These are phyloP conservation scores for Begonia peltatifolia DNA, from an alignment of 306 rosid genomes.

Conservation along the genomic window DNA sequence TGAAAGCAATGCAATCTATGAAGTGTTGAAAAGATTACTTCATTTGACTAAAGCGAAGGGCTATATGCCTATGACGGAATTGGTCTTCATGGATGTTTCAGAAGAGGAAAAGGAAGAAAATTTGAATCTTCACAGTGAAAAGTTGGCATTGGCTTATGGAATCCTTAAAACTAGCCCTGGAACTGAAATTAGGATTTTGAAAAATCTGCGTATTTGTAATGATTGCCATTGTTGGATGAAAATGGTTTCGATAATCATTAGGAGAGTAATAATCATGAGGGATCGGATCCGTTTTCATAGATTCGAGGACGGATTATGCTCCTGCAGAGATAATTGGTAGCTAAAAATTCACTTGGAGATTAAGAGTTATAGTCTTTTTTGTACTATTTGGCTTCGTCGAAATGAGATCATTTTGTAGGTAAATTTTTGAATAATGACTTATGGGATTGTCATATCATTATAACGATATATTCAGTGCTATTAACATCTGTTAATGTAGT, in stretches of 20 bases:
- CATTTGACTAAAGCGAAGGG: conserved; percentile 37
- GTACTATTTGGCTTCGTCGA: too few relatives aligned
- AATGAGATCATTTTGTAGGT: too few relatives aligned
- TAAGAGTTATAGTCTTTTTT: too few relatives aligned
- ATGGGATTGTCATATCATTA: too few relatives aligned
- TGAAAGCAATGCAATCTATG: conserved; percentile 33
- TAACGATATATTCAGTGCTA: too few relatives aligned
- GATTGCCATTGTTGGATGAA: conserved; percentile 48
- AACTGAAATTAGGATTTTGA: conserved; percentile 41
- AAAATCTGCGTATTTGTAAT: conserved; percentile 33
- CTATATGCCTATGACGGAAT: conserved; percentile 39
- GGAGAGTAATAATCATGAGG: conserved; percentile 47
- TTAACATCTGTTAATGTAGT: too few relatives aligned
- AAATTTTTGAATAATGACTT: too few relatives aligned
- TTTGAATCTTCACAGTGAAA: conserved; percentile 40
- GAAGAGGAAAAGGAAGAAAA: conserved; percentile 70
- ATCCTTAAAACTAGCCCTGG: conserved; percentile 54
- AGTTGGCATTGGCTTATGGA: conserved; percentile 57
- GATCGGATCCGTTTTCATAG: conserved; percentile 66
- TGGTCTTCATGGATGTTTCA: conserved; percentile 71
- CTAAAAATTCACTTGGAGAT: background rate
- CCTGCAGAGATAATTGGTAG: conserved; percentile 68
- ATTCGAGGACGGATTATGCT: conserved; percentile 53
- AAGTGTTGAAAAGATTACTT: conserved; percentile 44
- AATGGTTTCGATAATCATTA: conserved; percentile 25